Conservation (phyloP, 139 green algal species). For the Chlorella sp. region DNA sequence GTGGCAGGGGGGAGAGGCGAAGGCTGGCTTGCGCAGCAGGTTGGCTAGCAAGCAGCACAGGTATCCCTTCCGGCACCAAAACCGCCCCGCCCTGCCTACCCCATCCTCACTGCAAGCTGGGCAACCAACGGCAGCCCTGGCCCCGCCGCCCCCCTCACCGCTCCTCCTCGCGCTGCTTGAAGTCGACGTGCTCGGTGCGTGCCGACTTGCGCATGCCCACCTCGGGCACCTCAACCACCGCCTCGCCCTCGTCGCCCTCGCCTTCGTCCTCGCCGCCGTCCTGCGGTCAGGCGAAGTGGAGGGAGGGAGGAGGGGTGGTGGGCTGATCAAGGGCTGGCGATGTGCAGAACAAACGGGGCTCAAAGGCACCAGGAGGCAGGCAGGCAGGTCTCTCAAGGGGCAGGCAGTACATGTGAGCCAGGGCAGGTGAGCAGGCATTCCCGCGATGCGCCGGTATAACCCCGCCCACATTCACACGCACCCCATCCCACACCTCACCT, state of each 20-base stretch:
- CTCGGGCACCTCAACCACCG: conserved; percentile 40
- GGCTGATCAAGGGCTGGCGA: background rate
- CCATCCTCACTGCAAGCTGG: too few species aligned
- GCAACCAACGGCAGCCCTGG: too few species aligned
- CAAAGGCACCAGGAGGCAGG: too few species aligned
- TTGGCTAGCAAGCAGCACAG: background rate
- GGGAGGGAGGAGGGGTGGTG: background rate
- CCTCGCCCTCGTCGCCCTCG: conserved; percentile 31
- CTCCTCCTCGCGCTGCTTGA: conserved; percentile 74
- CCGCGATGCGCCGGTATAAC: background rate
- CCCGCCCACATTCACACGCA: background rate
- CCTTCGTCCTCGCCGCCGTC: conserved; percentile 55
- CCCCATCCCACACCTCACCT: too few species aligned
- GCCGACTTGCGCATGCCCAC: conserved; percentile 50
- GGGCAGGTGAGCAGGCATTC: background rate
- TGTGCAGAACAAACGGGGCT: too few species aligned
- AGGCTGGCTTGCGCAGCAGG: background rate
- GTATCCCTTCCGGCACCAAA: background rate
- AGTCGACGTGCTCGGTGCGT: conserved; percentile 79
- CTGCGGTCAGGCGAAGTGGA: background rate
- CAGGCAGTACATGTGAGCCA: background rate
- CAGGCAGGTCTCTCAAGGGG: too few species aligned
- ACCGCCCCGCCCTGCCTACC: background rate
- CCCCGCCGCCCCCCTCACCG: conserved; percentile 51
- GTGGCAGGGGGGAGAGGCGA: background rate